Evolutionary conservation across 2,329 filamentous ascomycete species (phyloP), one percentile per base, ranked within the genome.

Genomic region (Nigrograna mackinnonii): DNA sequence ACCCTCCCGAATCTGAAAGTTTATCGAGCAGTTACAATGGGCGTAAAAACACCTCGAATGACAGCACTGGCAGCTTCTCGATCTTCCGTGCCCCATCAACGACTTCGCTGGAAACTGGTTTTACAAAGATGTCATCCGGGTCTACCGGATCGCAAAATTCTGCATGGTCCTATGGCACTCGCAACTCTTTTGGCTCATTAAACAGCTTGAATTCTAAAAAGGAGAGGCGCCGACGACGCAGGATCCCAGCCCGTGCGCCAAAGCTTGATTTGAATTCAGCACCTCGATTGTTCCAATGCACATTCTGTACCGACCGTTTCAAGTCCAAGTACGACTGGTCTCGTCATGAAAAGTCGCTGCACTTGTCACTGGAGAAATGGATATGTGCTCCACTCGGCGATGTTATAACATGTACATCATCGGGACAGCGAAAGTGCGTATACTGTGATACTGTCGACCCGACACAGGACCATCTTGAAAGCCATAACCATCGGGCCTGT

Each of bases 401-500:
- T 4, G 64, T 83, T 24, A 79, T 85, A 19, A 66, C 65, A 43
- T 76, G 81, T 2, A 78, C 83, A 22, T 59, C 72, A 2, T 83
- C 77, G n/a, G 80, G 82, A 20, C 68, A 77, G 50, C 72, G 72
- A 39, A 71, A 75, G 37, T 85, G 82, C 58, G 79, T 79, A 2
- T 85, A 83, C 57, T 85, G 82, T 60, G 74, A 76, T 40, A 69
- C 69, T 14, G 54, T 72, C 18, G 74, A 83, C 38, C 81, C 82
- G 1, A 73, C 73, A 6, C 62, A 70, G 18, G 76, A 78, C 12
- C 82, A 85, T 59, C 58, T 84, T 13, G 80, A 82, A 50, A 72
- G 69, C 6, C 82, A 85, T 66, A 82, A 83, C 49, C 81, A 80
- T 58, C 67, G 69, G 22, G 69, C 80, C 12, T 91, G 88, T 60